Conservation (phyloP, 1,284 basidiomycete genomes). For the Ceratobasidium sp. region DNA sequence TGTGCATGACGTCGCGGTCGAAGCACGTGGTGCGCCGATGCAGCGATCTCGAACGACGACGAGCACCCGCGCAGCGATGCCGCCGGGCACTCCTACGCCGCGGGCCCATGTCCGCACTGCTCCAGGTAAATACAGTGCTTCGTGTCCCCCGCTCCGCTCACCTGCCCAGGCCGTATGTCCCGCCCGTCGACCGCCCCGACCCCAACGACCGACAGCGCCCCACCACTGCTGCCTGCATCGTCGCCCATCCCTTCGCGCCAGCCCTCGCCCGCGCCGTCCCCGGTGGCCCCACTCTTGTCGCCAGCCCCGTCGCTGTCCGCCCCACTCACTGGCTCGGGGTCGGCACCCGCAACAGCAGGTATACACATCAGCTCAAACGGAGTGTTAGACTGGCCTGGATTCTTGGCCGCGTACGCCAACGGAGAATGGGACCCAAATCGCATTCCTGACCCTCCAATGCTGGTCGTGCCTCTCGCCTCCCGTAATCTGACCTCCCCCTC, state of each 20-base stretch:
- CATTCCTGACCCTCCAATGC: slow-evolving; percentile 73
- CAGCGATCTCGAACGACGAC: slow-evolving; percentile 37
- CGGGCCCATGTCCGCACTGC: slow-evolving; percentile 31
- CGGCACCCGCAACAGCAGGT: slow-evolving; percentile 35
- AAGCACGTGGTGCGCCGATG: slow-evolving; percentile 18
- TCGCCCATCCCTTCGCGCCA: slow-evolving; percentile 28
- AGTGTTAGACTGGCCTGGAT: slow-evolving; percentile 78
- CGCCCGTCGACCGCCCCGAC: slow-evolving; percentile 43
- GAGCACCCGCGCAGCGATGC: slow-evolving; percentile 14
- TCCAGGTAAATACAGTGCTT: slow-evolving; percentile 15
- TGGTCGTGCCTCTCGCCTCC: slow-evolving; percentile 23
- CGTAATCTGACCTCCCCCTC: slow-evolving; percentile 27
- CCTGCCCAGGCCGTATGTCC: slow-evolving; percentile 27
- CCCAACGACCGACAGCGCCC: slow-evolving; percentile 24
- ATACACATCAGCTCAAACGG: background rate
- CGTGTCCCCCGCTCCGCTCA: background rate
- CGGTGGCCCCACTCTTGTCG: background rate
- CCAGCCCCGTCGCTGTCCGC: background rate
- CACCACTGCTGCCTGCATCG: slow-evolving; percentile 12
- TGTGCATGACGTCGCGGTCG: slow-evolving; percentile 32
- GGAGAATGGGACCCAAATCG: slow-evolving; percentile 86
- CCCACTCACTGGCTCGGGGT: slow-evolving; percentile 15
- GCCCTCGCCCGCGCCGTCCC: slow-evolving; percentile 26
- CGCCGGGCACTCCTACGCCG: slow-evolving; percentile 41
- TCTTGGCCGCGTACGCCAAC: slow-evolving; percentile 75